Evolutionary conservation across 768 basidiomycete genomes (phyloP), one percentile per base, ranked within the genome.

Genomic region (Lactarius hatsudake): DNA sequence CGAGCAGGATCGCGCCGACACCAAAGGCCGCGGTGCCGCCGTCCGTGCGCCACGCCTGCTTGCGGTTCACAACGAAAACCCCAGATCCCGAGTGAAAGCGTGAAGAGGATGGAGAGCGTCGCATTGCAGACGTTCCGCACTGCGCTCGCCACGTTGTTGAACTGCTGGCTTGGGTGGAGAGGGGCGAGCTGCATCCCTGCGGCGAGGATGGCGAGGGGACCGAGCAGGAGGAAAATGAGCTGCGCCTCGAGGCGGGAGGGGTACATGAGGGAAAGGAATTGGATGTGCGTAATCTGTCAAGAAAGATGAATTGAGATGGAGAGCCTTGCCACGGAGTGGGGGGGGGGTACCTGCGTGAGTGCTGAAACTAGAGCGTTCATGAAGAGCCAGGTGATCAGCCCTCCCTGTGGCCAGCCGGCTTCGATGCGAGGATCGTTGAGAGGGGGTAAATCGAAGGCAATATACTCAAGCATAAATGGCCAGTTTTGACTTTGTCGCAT

Each of bases 1-100:
- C 94, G n/a, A 99, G 83, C 1, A 83, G 72, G 65, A 98, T 82
- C 0, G 96, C 92, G 2, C 90, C 92, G 20, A 82, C 84, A 20
- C 97, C 97, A 72, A 99, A 99, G 0, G 88, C 91, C 0, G 95
- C 95, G 0, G 97, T 98, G 10, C 96, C 96, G 17, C 97, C 97
- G 72, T 98, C 96, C 0, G 90, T 92, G 42, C 96, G 86, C 97
- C 97, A 99, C 3, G 97, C 97, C 61, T 93, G 86, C 56, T 86
- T 83, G 28, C 94, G 86, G 74, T 98, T 98, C 71, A 98, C 85
- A 65, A 93, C 78, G 68, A 92, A 92, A 82, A 40, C 97, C 97
- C 97, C 97, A 99, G 67, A 97, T 86, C 75, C 94, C 81, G 66
- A 99, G 89, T 3, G 92, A 87, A 40, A 85, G 77, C 15, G 95